Evolutionary conservation across 2,329 filamentous ascomycete species (phyloP).

Genomic region (Nothophoma quercina): DNA sequence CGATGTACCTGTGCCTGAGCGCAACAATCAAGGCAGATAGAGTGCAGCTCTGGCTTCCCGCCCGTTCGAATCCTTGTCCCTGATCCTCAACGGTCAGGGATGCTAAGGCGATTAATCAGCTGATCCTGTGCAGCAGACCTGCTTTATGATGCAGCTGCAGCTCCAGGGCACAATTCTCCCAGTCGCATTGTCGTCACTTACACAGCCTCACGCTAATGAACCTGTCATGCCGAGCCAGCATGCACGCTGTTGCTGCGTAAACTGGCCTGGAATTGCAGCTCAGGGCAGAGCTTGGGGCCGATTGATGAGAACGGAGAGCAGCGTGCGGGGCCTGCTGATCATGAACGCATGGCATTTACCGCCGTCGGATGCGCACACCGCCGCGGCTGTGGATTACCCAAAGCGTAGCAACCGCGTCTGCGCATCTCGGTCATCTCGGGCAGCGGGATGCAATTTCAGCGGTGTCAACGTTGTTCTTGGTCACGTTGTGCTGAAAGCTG

Average conservation of each 20-base stretch:
- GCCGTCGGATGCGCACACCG: constrained; percentile 1
- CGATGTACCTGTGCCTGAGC: constrained; percentile 1
- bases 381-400: constrained; percentile 1
- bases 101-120: constrained; percentile 21
- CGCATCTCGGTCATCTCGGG: neutral
- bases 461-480: constrained; percentile 6
- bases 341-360: constrained; percentile 8
- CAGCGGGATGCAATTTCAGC: constrained; percentile 2
- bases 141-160: constrained; percentile 25
- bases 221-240: constrained; percentile 6
- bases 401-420: neutral
- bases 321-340: constrained; percentile 16
- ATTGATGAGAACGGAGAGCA: neutral
- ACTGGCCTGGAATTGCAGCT: constrained; percentile 5
- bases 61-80: constrained; percentile 6
- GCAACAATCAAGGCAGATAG: neutral
- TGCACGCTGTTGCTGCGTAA: constrained; percentile 7
- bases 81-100: constrained; percentile 20
- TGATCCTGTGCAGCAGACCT: constrained; percentile 21
- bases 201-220: constrained; percentile 14
- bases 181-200: constrained; percentile 23
- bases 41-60: neutral
- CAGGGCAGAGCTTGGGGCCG: constrained; percentile 3
- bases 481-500: constrained; percentile 19
- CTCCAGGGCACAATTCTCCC: constrained; percentile 24